Evolutionary conservation across 129 eudicot species (phyloP).

Genomic region (Mikania micrantha): DNA sequence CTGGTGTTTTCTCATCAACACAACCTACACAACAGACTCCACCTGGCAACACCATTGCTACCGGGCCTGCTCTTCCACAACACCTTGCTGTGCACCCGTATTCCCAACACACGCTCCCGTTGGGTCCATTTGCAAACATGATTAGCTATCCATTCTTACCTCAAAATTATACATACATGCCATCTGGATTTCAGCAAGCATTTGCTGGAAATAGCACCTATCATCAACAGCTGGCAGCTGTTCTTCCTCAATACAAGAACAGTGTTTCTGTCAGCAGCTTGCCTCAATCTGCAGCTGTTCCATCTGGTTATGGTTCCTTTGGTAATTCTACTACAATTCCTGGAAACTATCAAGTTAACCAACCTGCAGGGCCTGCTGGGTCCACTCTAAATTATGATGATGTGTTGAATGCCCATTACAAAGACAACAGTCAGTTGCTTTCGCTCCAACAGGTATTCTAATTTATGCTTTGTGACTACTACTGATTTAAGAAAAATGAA

Average conservation of each 20-base stretch:
- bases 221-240: slow-evolving; percentile 76
- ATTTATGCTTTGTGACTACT: neutral
- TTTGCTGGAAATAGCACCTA: slow-evolving; percentile 75
- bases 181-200: slow-evolving; percentile 85
- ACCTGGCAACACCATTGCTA: slow-evolving; percentile 51
- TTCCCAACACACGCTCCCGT: slow-evolving; percentile 73
- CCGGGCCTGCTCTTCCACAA: slow-evolving; percentile 77
- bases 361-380: slow-evolving; percentile 70
- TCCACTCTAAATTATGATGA: slow-evolving; percentile 74
- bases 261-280: slow-evolving; percentile 69
- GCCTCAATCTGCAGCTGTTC: slow-evolving; percentile 79
- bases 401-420: slow-evolving; percentile 75
- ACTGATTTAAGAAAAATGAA: neutral
- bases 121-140: slow-evolving; percentile 83
- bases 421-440: slow-evolving; percentile 64
- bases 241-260: slow-evolving; percentile 75
- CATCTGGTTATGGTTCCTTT: slow-evolving; percentile 77
- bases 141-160: slow-evolving; percentile 77
- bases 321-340: slow-evolving; percentile 66
- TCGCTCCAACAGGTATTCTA: slow-evolving; percentile 88
- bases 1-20: slow-evolving; percentile 53
- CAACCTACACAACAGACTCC: slow-evolving; percentile 62
- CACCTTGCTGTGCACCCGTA: slow-evolving; percentile 80
- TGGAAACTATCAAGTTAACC: slow-evolving; percentile 72
- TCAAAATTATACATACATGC: slow-evolving; percentile 85